Evolutionary conservation across 2,329 filamentous ascomycete genomes (phyloP).

Genomic region (Didymella pomorum): DNA sequence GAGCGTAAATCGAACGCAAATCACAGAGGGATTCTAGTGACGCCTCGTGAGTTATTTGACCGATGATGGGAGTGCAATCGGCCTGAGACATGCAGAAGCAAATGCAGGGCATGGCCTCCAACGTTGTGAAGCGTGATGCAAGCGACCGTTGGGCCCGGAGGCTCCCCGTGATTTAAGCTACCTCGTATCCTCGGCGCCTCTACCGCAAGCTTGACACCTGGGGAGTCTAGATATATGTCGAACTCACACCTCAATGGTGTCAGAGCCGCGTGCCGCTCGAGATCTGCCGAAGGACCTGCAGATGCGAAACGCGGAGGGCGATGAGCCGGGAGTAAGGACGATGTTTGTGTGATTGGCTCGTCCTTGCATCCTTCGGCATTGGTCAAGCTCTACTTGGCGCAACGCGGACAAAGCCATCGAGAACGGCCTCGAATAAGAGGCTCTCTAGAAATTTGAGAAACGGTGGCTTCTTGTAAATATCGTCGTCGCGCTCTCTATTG

Average conservation of each 20-base stretch:
- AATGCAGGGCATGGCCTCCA: slow-evolving; percentile 9
- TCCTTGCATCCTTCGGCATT: slow-evolving; percentile 12
- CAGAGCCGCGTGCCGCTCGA: slow-evolving; percentile 25
- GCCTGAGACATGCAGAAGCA: slow-evolving; percentile 5
- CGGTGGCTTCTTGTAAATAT: not conserved
- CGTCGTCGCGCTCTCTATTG: not conserved
- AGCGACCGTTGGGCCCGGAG: slow-evolving; percentile 20
- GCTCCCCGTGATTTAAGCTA: slow-evolving; percentile 18
- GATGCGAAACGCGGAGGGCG: slow-evolving; percentile 38
- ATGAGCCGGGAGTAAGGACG: slow-evolving; percentile 9
- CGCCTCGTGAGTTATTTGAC: slow-evolving; percentile 3
- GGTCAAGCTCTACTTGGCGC: slow-evolving; percentile 22
- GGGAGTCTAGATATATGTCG: slow-evolving; percentile 32
- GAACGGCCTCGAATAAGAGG: slow-evolving; percentile 15
- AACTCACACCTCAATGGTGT: slow-evolving; percentile 32
- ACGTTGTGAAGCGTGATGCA: slow-evolving; percentile 16
- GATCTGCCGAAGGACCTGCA: slow-evolving; percentile 25
- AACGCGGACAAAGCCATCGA: slow-evolving; percentile 21
- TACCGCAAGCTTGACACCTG: slow-evolving; percentile 23
- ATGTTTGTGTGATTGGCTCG: slow-evolving; percentile 31
- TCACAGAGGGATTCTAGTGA: slow-evolving; percentile 4
- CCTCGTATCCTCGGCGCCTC: slow-evolving; percentile 16
- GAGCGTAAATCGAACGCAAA: slow-evolving; percentile 3
- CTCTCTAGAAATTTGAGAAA: not conserved
- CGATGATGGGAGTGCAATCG: not conserved